These are phyloP conservation scores for Sporisorium exsertum DNA, from an alignment of 1,284 basidiomycete genomes.

Conservation along the genomic window DNA sequence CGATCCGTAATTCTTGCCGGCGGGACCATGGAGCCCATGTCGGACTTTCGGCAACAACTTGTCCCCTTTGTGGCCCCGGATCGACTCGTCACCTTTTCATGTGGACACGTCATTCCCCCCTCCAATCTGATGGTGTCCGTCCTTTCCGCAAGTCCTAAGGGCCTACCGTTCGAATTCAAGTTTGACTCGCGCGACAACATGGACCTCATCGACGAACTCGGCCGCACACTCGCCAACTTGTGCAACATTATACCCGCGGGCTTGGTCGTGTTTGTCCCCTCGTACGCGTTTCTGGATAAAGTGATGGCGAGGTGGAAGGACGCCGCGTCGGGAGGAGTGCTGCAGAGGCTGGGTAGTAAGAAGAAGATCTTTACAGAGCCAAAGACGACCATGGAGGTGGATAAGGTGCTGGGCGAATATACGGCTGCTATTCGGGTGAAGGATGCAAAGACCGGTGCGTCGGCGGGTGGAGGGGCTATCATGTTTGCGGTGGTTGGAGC, in stretches of 20 bases:
- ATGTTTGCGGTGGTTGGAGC: conserved; percentile 91
- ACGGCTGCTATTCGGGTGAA: conserved; percentile 73
- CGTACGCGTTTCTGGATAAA: conserved; percentile 83
- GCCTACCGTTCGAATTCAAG: conserved; percentile 84
- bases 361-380: conserved; percentile 94
- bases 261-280: conserved; percentile 93
- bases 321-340: conserved; percentile 71
- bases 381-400: conserved; percentile 80
- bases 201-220: conserved; percentile 82
- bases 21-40: conserved; percentile 96
- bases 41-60: conserved; percentile 86
- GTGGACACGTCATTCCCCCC: conserved; percentile 89
- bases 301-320: conserved; percentile 79
- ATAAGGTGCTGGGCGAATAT: conserved; percentile 82
- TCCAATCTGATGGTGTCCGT: conserved; percentile 83
- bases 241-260: conserved; percentile 84
- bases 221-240: conserved; percentile 83
- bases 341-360: conserved; percentile 77
- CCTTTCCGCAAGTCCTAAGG: conserved; percentile 81
- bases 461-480: conserved; percentile 60
- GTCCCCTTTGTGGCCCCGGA: conserved; percentile 78
- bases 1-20: conserved; percentile 88
- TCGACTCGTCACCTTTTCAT: conserved; percentile 83
- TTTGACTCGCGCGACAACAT: conserved; percentile 81
- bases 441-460: conserved; percentile 3